Percentiles rank a stretch among this genome's conserved stretches.
phyloP scores from a whole-genome alignment of 2,329 filamentous ascomycete species.

The Fusarium setosum region DNA sequence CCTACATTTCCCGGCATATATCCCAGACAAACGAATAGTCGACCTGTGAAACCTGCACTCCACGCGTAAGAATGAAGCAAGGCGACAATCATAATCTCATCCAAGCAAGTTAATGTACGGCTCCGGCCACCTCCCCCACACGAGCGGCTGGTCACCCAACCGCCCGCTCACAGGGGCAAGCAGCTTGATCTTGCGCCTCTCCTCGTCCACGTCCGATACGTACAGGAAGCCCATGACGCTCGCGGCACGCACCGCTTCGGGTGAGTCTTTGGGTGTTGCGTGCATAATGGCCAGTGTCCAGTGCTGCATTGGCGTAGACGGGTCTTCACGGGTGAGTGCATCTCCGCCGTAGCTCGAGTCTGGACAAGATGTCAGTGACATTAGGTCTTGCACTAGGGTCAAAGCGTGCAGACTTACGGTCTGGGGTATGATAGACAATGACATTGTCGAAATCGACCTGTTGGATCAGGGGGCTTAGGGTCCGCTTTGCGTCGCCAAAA shows the following conservation, averaged over 20 bases:
- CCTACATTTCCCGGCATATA: background rate
- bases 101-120: constrained; percentile 82
- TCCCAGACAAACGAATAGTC: background rate
- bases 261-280: constrained; percentile 74
- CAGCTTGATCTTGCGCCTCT: constrained; percentile 82
- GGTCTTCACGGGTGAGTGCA: constrained; percentile 72
- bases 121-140: constrained; percentile 90
- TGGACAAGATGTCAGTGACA: constrained; percentile 32
- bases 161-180: constrained; percentile 86
- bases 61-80: background rate
- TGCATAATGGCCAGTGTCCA: constrained; percentile 88
- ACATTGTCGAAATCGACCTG: constrained; percentile 82
- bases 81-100: constrained; percentile 28
- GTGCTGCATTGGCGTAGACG: constrained; percentile 78
- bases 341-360: constrained; percentile 47
- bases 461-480: constrained; percentile 88
- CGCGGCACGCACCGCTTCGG: constrained; percentile 80
- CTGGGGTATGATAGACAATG: constrained; percentile 76
- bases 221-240: constrained; percentile 94
- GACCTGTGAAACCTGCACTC: background rate
- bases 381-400: background rate
- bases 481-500: constrained; percentile 82
- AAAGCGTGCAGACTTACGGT: constrained; percentile 58
- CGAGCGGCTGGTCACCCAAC: constrained; percentile 81
- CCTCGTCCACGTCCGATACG: constrained; percentile 89